Evolutionary conservation across 371 early-diverging fungal genomes (phyloP).

Genomic region (Apophysomyces variabilis): DNA sequence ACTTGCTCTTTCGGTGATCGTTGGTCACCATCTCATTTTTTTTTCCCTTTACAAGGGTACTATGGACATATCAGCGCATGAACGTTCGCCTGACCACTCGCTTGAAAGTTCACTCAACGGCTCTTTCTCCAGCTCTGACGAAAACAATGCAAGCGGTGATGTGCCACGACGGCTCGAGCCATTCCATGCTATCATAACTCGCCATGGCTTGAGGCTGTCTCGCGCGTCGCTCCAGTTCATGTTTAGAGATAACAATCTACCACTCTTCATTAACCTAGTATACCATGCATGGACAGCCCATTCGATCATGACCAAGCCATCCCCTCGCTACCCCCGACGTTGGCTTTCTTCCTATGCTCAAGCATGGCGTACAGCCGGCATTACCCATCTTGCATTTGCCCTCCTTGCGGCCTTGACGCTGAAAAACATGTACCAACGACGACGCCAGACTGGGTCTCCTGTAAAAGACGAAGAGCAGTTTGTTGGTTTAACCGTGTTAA

Average conservation of each 20-base stretch:
- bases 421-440: slow-evolving; percentile 13
- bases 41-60: too few species aligned
- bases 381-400: slow-evolving; percentile 45
- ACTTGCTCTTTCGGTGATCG: too few species aligned
- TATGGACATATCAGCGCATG: too few species aligned
- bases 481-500: slow-evolving; percentile 38
- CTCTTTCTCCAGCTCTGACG: too few species aligned
- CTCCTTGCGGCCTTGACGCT: slow-evolving; percentile 33
- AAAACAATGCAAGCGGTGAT: neutral
- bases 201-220: slow-evolving; percentile 28
- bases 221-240: slow-evolving; percentile 28
- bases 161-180: neutral
- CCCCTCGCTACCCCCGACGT: slow-evolving; percentile 29
- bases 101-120: too few species aligned
- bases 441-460: neutral
- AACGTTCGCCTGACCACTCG: too few species aligned
- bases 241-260: slow-evolving; percentile 49
- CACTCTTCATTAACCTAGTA: slow-evolving; percentile 39
- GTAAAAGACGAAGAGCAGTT: slow-evolving; percentile 31
- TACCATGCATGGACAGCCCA: slow-evolving; percentile 28
- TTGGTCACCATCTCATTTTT: too few species aligned
- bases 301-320: slow-evolving; percentile 14
- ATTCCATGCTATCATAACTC: slow-evolving; percentile 22
- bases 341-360: slow-evolving; percentile 25
- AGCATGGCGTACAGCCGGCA: slow-evolving; percentile 22